Evolutionary conservation across 108 stramenopile genomes (phyloP).

Genomic region (Conticribra weissflogii): DNA sequence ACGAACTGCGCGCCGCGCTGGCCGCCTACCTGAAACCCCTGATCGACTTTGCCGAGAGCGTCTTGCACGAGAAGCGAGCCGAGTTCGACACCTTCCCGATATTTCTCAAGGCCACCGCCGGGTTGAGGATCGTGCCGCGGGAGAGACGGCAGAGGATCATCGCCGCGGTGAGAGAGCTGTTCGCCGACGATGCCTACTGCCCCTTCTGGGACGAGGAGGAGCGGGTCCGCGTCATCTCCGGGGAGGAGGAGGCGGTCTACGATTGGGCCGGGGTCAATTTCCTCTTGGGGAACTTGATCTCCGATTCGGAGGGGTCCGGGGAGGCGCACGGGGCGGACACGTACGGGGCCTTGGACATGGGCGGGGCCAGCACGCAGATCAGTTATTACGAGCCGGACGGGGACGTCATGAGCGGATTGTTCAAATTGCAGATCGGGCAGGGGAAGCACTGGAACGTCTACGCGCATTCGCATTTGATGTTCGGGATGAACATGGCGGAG

Average conservation of each 20-base stretch:
- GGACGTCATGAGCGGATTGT: constrained; percentile 79
- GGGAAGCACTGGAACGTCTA: constrained; percentile 91
- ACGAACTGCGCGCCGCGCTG: constrained; percentile 53
- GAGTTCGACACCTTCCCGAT: constrained; percentile 79
- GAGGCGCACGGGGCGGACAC: constrained; percentile 49
- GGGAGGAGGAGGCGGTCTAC: constrained; percentile 93
- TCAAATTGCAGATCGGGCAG: constrained; percentile 89
- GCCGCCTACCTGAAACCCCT: constrained; percentile 79
- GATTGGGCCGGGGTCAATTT: constrained; percentile 92
- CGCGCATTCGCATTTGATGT: constrained; percentile 89
- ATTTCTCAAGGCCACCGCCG: constrained; percentile 92
- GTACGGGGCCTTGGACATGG: constrained; percentile 88
- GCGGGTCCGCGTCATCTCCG: constrained; percentile 82
- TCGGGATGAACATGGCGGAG: constrained; percentile 75
- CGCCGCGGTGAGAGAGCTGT: constrained; percentile 59
- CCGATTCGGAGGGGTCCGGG: constrained; percentile 63
- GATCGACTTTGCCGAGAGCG: constrained; percentile 80
- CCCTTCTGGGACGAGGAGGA: constrained; percentile 83
- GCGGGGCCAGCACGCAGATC: constrained; percentile 90
- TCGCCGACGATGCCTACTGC: constrained; percentile 66
- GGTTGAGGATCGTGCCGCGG: constrained; percentile 70
- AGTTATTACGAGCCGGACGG: constrained; percentile 79
- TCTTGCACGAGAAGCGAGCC: constrained; percentile 72
- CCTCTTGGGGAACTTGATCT: constrained; percentile 69
- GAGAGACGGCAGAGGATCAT: constrained; percentile 70